phyloP scores from a whole-genome alignment of 192 early-diverging fungal species.

The Lobosporangium transversale region DNA sequence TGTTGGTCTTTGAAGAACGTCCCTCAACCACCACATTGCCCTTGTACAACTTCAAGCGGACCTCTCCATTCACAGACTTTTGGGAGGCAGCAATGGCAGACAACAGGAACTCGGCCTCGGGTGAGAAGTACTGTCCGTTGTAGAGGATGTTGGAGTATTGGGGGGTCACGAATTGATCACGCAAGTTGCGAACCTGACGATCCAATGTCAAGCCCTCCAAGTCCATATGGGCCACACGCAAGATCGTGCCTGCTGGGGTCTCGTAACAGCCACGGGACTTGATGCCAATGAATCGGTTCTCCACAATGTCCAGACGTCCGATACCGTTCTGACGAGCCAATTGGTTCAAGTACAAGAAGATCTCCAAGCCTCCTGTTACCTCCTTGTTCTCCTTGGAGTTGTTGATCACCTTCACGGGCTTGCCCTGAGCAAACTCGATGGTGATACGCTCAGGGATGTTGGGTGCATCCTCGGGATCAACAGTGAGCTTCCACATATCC shows the following conservation, averaged over 20 bases:
- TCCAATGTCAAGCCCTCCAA: slow-evolving; percentile 95
- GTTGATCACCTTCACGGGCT: slow-evolving; percentile 91
- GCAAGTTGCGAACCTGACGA: slow-evolving; percentile 92
- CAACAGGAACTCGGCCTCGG: slow-evolving; percentile 92
- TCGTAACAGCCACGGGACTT: slow-evolving; percentile 99
- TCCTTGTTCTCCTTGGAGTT: slow-evolving; percentile 69
- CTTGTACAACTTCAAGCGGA: slow-evolving; percentile 97
- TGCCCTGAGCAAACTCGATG: slow-evolving; percentile 90
- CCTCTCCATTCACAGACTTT: slow-evolving; percentile 88
- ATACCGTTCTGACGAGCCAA: slow-evolving; percentile 97
- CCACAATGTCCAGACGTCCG: slow-evolving; percentile 99
- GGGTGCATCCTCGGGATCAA: slow-evolving; percentile 96
- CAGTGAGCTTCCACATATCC: slow-evolving; percentile 99
- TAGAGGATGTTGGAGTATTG: slow-evolving; percentile 82
- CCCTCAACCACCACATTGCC: slow-evolving; percentile 91
- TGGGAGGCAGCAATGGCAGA: slow-evolving; percentile 86
- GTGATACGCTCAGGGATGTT: slow-evolving; percentile 94
- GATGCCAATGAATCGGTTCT: slow-evolving; percentile 98
- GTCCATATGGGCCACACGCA: slow-evolving; percentile 95
- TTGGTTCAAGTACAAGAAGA: slow-evolving; percentile 97
- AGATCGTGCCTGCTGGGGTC: slow-evolving; percentile 96
- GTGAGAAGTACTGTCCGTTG: slow-evolving; percentile 97
- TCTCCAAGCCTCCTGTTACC: slow-evolving; percentile 70
- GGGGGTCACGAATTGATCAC: slow-evolving; percentile 92
- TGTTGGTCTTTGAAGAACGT: slow-evolving; percentile 79